These are phyloP conservation scores for Geotrichum fermentans DNA, from an alignment of 1,139 yeast genomes.

Conservation along the genomic window DNA sequence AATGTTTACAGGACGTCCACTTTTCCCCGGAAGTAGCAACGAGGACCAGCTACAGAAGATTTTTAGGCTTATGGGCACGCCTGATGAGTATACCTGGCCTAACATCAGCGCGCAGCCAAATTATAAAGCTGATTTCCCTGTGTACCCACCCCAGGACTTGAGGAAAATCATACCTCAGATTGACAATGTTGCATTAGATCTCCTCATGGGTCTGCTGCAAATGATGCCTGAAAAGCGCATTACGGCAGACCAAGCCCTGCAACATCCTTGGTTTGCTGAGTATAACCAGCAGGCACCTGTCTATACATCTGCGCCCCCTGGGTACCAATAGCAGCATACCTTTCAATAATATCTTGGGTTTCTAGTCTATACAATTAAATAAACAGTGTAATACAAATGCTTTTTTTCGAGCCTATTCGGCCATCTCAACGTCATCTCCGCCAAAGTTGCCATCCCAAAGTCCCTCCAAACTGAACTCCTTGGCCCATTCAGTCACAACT, in stretches of 20 bases:
- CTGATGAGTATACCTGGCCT: slow-evolving; percentile 95
- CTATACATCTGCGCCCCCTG: slow-evolving; percentile 13
- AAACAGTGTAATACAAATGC: slow-evolving; percentile 1
- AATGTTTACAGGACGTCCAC: slow-evolving; percentile 96
- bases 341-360: too few species aligned
- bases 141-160: slow-evolving; percentile 79
- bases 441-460: slow-evolving; percentile 39
- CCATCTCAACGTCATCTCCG: slow-evolving; percentile 22
- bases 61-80: slow-evolving; percentile 93
- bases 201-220: slow-evolving; percentile 72
- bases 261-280: slow-evolving; percentile 94
- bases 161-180: slow-evolving; percentile 67
- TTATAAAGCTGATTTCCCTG: slow-evolving; percentile 72
- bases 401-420: not conserved
- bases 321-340: slow-evolving; percentile 18
- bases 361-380: not conserved
- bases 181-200: slow-evolving; percentile 75
- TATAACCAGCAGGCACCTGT: slow-evolving; percentile 34
- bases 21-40: slow-evolving; percentile 93
- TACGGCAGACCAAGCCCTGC: slow-evolving; percentile 86
- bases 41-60: slow-evolving; percentile 89
- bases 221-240: slow-evolving; percentile 90
- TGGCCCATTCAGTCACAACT: slow-evolving; percentile 85
- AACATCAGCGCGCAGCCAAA: slow-evolving; percentile 83
- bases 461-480: slow-evolving; percentile 88